Base-by-base conservation (phyloP, 805 yeast species). In the Lipomyces yamanashiensis region DNA sequence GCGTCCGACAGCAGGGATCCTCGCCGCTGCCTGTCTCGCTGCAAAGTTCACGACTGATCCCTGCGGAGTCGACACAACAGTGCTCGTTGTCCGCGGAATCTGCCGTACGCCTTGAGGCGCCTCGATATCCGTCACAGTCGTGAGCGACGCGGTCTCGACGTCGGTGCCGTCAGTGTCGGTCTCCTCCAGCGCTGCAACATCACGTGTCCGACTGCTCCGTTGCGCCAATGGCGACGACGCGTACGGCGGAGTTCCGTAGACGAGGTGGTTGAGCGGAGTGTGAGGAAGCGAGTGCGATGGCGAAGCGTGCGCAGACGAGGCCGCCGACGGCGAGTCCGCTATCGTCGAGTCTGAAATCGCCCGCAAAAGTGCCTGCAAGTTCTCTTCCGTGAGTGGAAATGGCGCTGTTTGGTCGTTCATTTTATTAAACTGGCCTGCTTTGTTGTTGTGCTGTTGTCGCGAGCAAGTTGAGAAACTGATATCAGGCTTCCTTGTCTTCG, bases 371-470 rank as follows among this genome's bases (percentile, higher is more conserved):
- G 62, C 58, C 39, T 59, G 69, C 39, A 66, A 52, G 23, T 66
- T 66, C 56, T 62, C 69, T 39, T 66, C 69, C n/a, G 68, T 65
- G 28, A 65, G 59, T 33, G 65, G 68, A 49, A 61, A 59, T 13
- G 61, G 59, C n/a, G 58, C 40, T 5, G 39, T 47, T 40, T 52
- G 53, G 37, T 59, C 58, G 34, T 53, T 40, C 41, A 59, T 39
- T 4, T 23, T n/a, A 43, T 28, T 28, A 28, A 28, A 28, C 5
- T 28, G 28, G 28, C 28, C 5, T 2, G 28, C 28, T 28, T 28
- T 28, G 5, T 5, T 28, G 28, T 5, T 28, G 28, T 3, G 28
- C 28, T 5, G 28, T 28, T 28, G 28, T 28, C 28, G 28, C 5
- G 28, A 28, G 28, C 28, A 28, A 28, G 28, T 5, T 28, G 28